Evolutionary conservation across 192 early-diverging fungal genomes (phyloP).

Genomic region (Coemansia sp.): DNA sequence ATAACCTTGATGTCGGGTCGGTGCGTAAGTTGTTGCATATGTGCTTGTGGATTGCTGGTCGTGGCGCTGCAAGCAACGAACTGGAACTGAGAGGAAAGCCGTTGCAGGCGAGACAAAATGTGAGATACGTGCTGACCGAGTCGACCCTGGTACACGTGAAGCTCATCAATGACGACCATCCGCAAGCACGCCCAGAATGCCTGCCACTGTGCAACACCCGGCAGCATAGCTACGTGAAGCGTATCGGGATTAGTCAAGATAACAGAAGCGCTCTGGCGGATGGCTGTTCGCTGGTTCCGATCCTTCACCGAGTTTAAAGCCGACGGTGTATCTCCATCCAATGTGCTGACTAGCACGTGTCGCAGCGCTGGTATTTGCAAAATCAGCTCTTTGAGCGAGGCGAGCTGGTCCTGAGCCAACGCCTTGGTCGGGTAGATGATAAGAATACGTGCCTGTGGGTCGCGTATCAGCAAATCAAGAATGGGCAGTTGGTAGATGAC

Average conservation of each 20-base stretch:
- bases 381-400: conserved; percentile 52
- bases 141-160: conserved; percentile 69
- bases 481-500: conserved; percentile 76
- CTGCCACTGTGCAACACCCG: conserved; percentile 61
- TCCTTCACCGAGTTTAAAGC: neutral
- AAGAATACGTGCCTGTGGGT: conserved; percentile 54
- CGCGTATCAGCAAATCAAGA: conserved; percentile 57
- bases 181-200: conserved; percentile 60
- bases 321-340: conserved; percentile 27
- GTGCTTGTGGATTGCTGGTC: conserved; percentile 60
- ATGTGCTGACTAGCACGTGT: conserved; percentile 36
- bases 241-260: conserved; percentile 88
- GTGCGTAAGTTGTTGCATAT: conserved; percentile 23
- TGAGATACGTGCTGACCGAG: conserved; percentile 72
- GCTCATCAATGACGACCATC: conserved; percentile 76
- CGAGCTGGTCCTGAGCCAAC: conserved; percentile 78
- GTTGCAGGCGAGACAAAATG: conserved; percentile 66
- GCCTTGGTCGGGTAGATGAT: conserved; percentile 85
- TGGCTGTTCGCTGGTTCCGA: conserved; percentile 39
- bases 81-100: conserved; percentile 48
- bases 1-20: neutral
- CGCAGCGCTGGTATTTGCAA: conserved; percentile 22
- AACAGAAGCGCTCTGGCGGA: conserved; percentile 61
- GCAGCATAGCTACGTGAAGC: conserved; percentile 72
- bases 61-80: conserved; percentile 81